phyloP scores from a whole-genome alignment of 2,329 filamentous ascomycete genomes.

The Rutstroemia sp. region DNA sequence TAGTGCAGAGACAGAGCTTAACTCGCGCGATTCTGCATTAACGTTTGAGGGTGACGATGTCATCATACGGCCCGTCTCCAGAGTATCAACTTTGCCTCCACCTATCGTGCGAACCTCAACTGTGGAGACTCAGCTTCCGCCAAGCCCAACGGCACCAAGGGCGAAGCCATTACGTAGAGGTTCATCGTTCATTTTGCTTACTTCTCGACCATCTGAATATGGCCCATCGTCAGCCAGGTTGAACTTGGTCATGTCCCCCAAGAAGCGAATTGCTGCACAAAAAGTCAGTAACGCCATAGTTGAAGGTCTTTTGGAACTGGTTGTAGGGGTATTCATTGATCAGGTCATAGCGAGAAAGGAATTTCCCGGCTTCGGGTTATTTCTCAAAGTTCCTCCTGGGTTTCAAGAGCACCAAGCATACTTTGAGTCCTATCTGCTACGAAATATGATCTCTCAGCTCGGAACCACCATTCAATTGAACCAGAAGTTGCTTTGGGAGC shows the following conservation, averaged over 20 bases:
- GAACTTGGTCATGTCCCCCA: constrained; percentile 53
- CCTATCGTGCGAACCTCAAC: constrained; percentile 71
- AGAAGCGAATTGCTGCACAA: constrained; percentile 41
- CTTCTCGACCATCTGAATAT: constrained; percentile 55
- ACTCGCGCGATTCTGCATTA: constrained; percentile 70
- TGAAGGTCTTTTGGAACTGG: constrained; percentile 69
- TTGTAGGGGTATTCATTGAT: constrained; percentile 75
- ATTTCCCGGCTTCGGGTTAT: constrained; percentile 80
- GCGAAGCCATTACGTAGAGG: constrained; percentile 66
- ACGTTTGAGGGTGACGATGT: constrained; percentile 84
- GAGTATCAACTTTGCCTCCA: constrained; percentile 49
- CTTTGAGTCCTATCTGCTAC: constrained; percentile 85
- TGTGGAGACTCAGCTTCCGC: constrained; percentile 41
- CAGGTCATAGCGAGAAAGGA: constrained; percentile 83
- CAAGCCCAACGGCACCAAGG: constrained; percentile 34
- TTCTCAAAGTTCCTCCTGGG: constrained; percentile 80
- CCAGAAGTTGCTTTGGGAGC: constrained; percentile 67
- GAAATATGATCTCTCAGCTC: constrained; percentile 65
- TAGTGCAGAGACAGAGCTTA: constrained; percentile 77
- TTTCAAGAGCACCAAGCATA: constrained; percentile 93
- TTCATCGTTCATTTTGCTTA: constrained; percentile 87
- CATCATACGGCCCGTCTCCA: constrained; percentile 53
- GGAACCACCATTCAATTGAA: constrained; percentile 63
- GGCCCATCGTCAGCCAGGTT: constrained; percentile 54
- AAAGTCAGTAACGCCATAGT: constrained; percentile 62